Evolutionary conservation across 2,329 filamentous ascomycete genomes (phyloP), one percentile per base, ranked within the genome.

Genomic region (Penicillium griseofulvum): DNA sequence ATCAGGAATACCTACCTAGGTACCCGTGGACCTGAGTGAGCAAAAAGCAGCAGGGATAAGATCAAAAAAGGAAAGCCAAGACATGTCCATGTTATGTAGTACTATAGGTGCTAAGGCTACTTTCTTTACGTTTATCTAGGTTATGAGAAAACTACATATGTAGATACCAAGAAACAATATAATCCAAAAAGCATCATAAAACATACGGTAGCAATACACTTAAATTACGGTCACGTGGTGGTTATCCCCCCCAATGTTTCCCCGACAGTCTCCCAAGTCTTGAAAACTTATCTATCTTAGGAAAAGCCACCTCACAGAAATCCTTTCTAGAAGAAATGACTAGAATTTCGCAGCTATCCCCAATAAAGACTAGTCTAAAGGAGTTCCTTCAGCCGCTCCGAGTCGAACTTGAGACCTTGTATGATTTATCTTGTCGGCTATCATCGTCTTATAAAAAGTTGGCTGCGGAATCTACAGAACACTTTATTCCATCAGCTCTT

Each of bases 401-500:
- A 10, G 65, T 73, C n/a, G 63, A 67, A 10, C 57, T 66, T 9
- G 56, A 61, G 12, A 66, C 60, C 17, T 65, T 76, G 8, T 73
- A 75, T 59, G 60, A 63, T 17, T 60, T 76, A 12, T 71, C 74
- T 1, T 70, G 68, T 56, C 66, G 69, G 17, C 66, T 76, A 36
- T 74, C 72, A 14, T 61, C 63, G 33, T 68, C 70, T 17, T 76
- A 74, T 52, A 65, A 64, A 26, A 61, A 71, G 29, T 63, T 76
- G 29, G 74, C 74, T 8, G 64, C 71, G 9, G 62, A 59, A 4
- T 75, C 74, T 5, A 68, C 68, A 26, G 71, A 76, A 38, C 72
- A 76, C 49, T 77, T 77, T 56, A 70, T 76, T 54, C 74, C 74
- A 26, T 76, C 73, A 0, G 71, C 74, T 2, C 70, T 76, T 44